Percentiles rank a stretch among this genome's conserved stretches.
Evolutionary conservation across 768 basidiomycete genomes (phyloP).

Genomic region (Pulveroboletus sp.): DNA sequence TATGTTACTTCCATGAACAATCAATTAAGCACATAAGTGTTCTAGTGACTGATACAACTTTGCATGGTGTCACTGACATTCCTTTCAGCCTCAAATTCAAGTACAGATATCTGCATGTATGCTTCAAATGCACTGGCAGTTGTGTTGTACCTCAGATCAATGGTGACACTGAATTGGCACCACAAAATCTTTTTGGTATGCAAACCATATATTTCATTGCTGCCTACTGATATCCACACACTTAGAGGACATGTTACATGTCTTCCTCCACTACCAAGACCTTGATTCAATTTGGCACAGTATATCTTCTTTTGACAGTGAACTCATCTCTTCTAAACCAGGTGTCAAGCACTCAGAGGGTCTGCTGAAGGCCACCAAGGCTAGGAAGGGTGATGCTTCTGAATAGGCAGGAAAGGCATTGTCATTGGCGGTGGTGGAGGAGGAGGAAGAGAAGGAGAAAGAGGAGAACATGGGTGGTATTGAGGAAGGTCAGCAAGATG

Average conservation of each 20-base stretch:
- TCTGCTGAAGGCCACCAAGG: neutral
- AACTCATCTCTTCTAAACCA: neutral
- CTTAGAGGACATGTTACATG: neutral
- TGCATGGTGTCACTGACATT: neutral
- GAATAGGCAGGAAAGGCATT: neutral
- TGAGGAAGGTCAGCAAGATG: no score
- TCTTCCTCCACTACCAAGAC: conserved; percentile 2
- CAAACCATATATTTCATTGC: no score
- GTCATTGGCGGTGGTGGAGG: no score
- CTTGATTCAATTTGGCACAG: neutral
- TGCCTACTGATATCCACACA: no score
- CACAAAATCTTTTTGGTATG: neutral
- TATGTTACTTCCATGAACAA: neutral
- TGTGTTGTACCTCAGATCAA: neutral
- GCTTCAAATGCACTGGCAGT: neutral
- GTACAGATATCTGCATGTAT: neutral
- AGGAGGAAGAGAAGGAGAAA: no score
- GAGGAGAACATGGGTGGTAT: no score
- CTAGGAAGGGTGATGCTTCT: neutral
- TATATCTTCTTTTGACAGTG: neutral
- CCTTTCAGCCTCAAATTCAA: neutral
- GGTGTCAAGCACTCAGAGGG: neutral
- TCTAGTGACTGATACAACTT: neutral
- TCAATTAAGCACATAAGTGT: neutral
- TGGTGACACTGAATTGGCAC: neutral